These are phyloP conservation scores for Collybia nuda DNA, from an alignment of 768 basidiomycete genomes.

Conservation along the genomic window DNA sequence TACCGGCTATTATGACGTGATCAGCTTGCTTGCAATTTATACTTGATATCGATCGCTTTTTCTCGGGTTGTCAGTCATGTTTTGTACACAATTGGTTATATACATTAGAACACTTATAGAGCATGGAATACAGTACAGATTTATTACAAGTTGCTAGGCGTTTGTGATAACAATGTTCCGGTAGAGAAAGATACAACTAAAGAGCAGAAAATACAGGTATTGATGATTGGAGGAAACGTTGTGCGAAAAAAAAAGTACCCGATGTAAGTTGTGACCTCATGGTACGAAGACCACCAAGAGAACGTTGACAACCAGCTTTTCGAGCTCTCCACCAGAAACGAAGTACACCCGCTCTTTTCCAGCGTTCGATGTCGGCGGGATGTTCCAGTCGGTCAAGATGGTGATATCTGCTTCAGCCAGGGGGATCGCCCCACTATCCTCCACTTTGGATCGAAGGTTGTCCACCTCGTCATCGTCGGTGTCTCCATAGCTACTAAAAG, in stretches of 20 bases:
- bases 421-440: conserved; percentile 67
- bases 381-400: conserved; percentile 39
- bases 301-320: conserved; percentile 77
- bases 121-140: no score
- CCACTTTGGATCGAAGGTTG: conserved; percentile 51
- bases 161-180: no score
- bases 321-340: conserved; percentile 61
- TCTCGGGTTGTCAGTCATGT: neutral
- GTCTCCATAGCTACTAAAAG: conserved; percentile 34
- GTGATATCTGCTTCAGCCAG: conserved; percentile 63
- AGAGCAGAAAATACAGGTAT: no score
- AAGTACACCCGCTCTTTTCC: conserved; percentile 73
- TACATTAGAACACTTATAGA: neutral
- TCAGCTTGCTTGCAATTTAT: neutral
- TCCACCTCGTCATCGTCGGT: conserved; percentile 32
- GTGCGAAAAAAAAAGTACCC: no score
- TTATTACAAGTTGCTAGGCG: no score
- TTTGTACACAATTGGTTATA: neutral
- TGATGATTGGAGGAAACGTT: no score
- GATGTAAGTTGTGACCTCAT: conserved; percentile 16
- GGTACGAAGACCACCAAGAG: conserved; percentile 70
- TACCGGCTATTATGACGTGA: neutral
- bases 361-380: conserved; percentile 35
- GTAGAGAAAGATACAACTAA: no score
- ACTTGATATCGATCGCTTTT: neutral